These are phyloP conservation scores for Megacollybia marginata DNA, from an alignment of 768 basidiomycete species.

Conservation along the genomic window DNA sequence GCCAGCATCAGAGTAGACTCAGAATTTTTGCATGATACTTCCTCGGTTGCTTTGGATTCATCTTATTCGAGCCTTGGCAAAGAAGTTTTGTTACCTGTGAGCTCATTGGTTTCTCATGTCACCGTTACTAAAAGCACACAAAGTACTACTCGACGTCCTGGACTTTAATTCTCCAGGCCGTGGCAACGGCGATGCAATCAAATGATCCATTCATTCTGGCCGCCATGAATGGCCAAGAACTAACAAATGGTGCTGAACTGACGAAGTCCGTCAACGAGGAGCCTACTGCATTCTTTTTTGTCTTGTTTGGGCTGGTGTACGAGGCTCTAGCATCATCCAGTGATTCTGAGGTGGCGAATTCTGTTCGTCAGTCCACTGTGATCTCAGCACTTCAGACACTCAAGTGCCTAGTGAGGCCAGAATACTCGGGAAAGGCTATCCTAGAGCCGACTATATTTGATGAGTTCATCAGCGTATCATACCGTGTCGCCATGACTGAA, in stretches of 20 bases:
- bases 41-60: conserved; percentile 69
- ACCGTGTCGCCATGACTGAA: conserved; percentile 87
- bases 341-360: conserved; percentile 39
- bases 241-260: conserved; percentile 14
- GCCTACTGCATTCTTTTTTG: conserved; percentile 78
- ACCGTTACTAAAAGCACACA: conserved; percentile 1
- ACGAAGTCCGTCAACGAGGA: conserved; percentile 36
- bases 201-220: conserved; percentile 61
- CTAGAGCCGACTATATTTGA: conserved; percentile 80
- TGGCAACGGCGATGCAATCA: conserved; percentile 70
- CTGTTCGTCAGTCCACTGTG: conserved; percentile 38
- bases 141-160: conserved; percentile 88
- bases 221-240: conserved; percentile 76
- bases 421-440: conserved; percentile 76
- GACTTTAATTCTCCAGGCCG: conserved; percentile 76
- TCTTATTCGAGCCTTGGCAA: conserved; percentile 84
- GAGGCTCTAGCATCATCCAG: conserved; percentile 73
- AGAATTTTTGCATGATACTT: conserved; percentile 71
- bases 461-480: conserved; percentile 82
- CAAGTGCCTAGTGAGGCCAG: conserved; percentile 70
- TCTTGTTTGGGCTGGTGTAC: conserved; percentile 90
- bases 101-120: conserved; percentile 18
- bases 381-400: conserved; percentile 68
- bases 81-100: conserved; percentile 85
- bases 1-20: conserved; percentile 87